Evolutionary conservation across 2,329 filamentous ascomycete genomes (phyloP), one percentile per base, ranked within the genome.

Genomic region (Emergomyces pasteurianus): DNA sequence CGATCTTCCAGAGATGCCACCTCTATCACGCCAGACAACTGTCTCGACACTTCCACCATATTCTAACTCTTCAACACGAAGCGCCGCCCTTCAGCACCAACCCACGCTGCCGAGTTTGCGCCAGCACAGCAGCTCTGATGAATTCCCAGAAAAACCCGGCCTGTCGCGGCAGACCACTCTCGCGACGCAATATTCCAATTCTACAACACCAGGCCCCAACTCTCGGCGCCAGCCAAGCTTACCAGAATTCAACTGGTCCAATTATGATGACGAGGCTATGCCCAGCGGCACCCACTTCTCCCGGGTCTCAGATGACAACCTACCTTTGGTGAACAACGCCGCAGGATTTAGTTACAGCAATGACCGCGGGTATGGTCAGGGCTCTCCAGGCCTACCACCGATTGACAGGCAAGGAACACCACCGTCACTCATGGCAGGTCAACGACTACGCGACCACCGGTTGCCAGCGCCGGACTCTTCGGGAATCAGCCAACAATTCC

Each of bases 11-110:
- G 73, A 73, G 56, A 85, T 84, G 81, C 84, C 84, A n/a, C 76
- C 77, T 67, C 68, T 86, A 18, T 79, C 78, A 60, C 80, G 85
- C 63, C 82, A 78, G 63, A 83, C 86, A 40, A 87, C 85, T 1
- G 80, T 81, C 67, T 69, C 79, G 0, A 87, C 86, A 0, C 74
- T 89, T 7, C 85, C 86, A 0, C 71, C 78, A 3, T 89, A 89
- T 2, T 86, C 86, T 9, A 80, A 81, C 59, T 82, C 83, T 21
- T 79, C 75, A 59, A 85, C 83, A 1, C 80, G 81, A 2, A 77
- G 67, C 6, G 68, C 66, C 52, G 65, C 64, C 12, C 63, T 12
- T 40, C 53, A 71, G 60, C 68, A 70, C 34, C 72, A 77, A 57
- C 78, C 78, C 5, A 91, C 89, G 0, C 70, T 92, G 9, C 90